Percentiles rank a stretch among this genome's conserved stretches.
phyloP scores from a whole-genome alignment of 371 early-diverging fungal genomes.

The Saksenaea vasiformis region DNA sequence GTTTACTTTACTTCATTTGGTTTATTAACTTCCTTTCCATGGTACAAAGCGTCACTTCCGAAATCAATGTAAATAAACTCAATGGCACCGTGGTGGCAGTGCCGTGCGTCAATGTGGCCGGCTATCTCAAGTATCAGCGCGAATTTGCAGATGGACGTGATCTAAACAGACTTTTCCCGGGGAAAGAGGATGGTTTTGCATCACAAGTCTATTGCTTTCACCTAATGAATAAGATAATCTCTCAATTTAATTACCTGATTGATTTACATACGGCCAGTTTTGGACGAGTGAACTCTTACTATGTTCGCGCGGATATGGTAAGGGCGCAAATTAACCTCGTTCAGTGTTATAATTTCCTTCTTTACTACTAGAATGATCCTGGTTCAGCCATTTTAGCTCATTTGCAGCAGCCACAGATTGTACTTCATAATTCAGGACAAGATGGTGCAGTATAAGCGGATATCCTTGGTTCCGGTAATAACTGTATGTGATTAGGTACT shows the following conservation, averaged over 20 bases:
- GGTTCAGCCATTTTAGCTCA: constrained; percentile 77
- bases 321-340: background rate
- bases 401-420: constrained; percentile 86
- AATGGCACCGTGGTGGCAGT: constrained; percentile 88
- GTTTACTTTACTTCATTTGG: background rate
- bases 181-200: constrained; percentile 70
- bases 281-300: constrained; percentile 85
- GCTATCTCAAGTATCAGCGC: constrained; percentile 78
- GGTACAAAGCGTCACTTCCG: constrained; percentile 60
- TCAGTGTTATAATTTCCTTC: background rate
- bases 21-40: background rate
- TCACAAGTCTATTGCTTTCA: constrained; percentile 84
- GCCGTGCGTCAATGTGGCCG: constrained; percentile 86
- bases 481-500: constrained; percentile 56
- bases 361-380: constrained; percentile 55
- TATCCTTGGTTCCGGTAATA: background rate
- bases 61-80: constrained; percentile 72
- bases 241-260: constrained; percentile 80
- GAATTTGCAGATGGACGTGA: constrained; percentile 86
- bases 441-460: constrained; percentile 26
- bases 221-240: constrained; percentile 78
- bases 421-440: constrained; percentile 42
- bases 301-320: constrained; percentile 85
- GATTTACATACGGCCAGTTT: constrained; percentile 90
- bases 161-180: constrained; percentile 88